Evolutionary conservation across 345 rosid species (phyloP).

Genomic region (Brassica carinata): DNA sequence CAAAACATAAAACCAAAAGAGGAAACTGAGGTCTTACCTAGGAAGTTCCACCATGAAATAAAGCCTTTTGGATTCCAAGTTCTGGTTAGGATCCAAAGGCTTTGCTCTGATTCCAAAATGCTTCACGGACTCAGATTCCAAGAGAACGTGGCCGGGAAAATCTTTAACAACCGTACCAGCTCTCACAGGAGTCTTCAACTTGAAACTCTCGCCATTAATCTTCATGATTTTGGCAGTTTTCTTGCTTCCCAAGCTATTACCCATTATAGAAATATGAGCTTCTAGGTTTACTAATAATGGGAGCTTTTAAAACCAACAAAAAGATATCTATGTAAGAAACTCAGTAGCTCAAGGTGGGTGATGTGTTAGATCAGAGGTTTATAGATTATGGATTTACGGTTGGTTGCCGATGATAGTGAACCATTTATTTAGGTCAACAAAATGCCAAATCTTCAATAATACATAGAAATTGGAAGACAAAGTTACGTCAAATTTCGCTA

Average conservation of each 20-base stretch:
- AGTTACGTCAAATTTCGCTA: conserved; percentile 38
- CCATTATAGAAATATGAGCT: conserved; percentile 48
- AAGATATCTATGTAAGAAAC: conserved; percentile 17
- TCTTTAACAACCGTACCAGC: conserved; percentile 71
- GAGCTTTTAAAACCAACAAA: not conserved
- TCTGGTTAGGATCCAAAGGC: conserved; percentile 59
- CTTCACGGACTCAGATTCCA: conserved; percentile 82
- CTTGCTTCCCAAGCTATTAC: conserved; percentile 70
- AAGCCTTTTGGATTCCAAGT: conserved; percentile 69
- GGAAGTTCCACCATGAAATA: conserved; percentile 87
- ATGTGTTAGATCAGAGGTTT: conserved; percentile 31
- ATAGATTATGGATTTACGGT: conserved; percentile 32
- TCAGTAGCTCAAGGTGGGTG: conserved; percentile 44
- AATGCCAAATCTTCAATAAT: conserved; percentile 36
- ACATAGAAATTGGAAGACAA: conserved; percentile 11
- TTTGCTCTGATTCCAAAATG: conserved; percentile 75
- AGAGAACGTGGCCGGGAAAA: conserved; percentile 66
- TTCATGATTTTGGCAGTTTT: conserved; percentile 75
- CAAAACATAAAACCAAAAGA: not conserved
- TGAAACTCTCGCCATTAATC: conserved; percentile 76
- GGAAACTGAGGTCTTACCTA: conserved; percentile 14
- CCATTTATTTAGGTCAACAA: conserved; percentile 34
- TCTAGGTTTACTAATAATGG: conserved; percentile 11
- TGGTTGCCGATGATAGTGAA: conserved; percentile 43
- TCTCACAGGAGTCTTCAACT: conserved; percentile 77